Conservation (phyloP, 2,329 filamentous ascomycete species). For the Colletotrichum gigasporum region DNA sequence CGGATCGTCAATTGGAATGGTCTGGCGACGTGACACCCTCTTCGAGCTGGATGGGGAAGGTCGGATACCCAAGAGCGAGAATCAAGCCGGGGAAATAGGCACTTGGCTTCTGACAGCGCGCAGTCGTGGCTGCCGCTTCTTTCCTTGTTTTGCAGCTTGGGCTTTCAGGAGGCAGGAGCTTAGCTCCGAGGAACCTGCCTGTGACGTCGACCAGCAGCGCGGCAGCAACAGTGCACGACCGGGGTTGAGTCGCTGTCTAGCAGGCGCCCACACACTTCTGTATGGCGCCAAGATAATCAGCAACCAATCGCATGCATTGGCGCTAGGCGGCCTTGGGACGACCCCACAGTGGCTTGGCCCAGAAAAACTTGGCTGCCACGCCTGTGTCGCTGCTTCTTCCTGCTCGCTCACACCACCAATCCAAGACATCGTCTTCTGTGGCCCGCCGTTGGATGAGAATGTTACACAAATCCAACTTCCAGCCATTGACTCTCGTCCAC, state of each 20-base stretch:
- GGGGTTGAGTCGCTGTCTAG: background rate
- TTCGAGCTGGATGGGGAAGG: background rate
- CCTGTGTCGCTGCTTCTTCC: background rate
- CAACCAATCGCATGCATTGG: background rate
- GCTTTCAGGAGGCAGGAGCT: background rate
- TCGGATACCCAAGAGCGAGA: background rate
- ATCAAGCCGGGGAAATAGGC: background rate
- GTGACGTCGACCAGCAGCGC: conserved; percentile 27
- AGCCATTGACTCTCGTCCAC: background rate
- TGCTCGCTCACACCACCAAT: background rate
- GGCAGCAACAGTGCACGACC: background rate
- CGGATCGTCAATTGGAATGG: background rate
- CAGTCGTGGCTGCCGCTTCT: conserved; percentile 2
- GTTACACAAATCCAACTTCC: background rate
- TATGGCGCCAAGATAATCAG: background rate
- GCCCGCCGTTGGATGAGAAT: background rate
- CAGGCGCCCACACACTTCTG: fast-evolving
- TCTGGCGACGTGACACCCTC: background rate
- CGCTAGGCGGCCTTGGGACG: background rate
- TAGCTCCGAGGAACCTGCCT: background rate
- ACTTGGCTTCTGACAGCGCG: background rate
- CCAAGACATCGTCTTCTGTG: no score
- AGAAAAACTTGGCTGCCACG: conserved; percentile 25
- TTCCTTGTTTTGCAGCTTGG: conserved; percentile 21
- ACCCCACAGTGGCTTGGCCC: background rate